Evolutionary conservation across 139 green algal genomes (phyloP).

Genomic region (Ulvella scutata): DNA sequence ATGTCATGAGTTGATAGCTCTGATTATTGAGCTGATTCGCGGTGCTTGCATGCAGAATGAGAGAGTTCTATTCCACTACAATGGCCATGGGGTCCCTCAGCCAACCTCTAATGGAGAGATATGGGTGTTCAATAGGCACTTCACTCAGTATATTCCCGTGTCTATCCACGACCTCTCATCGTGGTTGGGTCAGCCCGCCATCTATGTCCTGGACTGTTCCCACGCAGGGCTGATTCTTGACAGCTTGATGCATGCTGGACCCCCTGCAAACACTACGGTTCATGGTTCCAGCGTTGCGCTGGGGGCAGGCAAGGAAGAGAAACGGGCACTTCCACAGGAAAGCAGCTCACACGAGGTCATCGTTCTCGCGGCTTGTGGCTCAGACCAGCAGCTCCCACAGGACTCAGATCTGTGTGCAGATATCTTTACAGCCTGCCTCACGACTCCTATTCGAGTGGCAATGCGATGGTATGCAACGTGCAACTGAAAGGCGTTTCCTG

Average conservation of each 20-base stretch:
- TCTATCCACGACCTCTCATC: constrained; percentile 89
- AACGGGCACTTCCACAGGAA: neutral
- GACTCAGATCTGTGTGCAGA: constrained; percentile 81
- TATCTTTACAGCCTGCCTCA: constrained; percentile 95
- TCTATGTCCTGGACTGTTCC: constrained; percentile 97
- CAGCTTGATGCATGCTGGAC: neutral
- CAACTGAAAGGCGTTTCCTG: neutral
- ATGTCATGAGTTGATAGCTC: too few relatives aligned
- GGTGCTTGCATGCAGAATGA: constrained; percentile 46
- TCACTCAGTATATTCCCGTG: constrained; percentile 99
- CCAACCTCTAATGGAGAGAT: constrained; percentile 92
- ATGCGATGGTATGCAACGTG: neutral
- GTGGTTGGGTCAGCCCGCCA: constrained; percentile 82
- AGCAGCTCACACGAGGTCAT: constrained; percentile 56
- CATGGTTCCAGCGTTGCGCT: too few relatives aligned
- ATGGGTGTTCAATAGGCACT: constrained; percentile 34
- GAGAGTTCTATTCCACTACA: constrained; percentile 98
- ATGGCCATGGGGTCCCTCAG: constrained; percentile 93
- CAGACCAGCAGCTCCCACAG: constrained; percentile 76
- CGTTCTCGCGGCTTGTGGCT: constrained; percentile 75
- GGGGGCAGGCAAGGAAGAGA: neutral
- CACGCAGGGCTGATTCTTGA: neutral
- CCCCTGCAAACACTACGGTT: neutral
- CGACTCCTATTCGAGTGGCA: constrained; percentile 85
- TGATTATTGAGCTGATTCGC: neutral